A percentile compares a stretch with the other conserved stretches of the same genome.
Evolutionary conservation across 1,284 basidiomycete genomes (phyloP).

Genomic region (Heterobasidion parviporum): DNA sequence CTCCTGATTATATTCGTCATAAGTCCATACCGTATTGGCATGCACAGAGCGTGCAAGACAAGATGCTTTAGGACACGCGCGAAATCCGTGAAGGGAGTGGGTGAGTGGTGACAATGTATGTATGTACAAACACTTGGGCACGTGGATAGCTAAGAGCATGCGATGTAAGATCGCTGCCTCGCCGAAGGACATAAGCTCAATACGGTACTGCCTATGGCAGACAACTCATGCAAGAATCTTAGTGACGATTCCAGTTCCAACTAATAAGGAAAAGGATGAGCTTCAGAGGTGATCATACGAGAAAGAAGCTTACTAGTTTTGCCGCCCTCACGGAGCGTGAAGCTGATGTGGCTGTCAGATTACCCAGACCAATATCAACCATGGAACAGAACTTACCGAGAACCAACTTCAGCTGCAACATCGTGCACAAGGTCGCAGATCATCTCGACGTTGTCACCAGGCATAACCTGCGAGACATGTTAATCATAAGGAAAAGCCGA

Average conservation of each 20-base stretch:
- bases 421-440: slow-evolving; percentile 82
- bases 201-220: background rate
- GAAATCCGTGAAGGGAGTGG: background rate
- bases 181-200: background rate
- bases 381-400: slow-evolving; percentile 44
- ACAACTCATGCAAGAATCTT: slow-evolving; percentile 55
- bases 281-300: background rate
- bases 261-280: slow-evolving; percentile 32
- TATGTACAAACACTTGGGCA: background rate
- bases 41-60: too few species aligned
- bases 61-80: background rate
- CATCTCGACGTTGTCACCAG: slow-evolving; percentile 97
- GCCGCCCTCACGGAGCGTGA: slow-evolving; percentile 96
- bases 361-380: background rate
- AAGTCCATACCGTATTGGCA: too few species aligned
- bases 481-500: slow-evolving; percentile 5
- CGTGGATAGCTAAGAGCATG: background rate
- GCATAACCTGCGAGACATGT: slow-evolving; percentile 70
- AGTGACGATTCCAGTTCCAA: slow-evolving; percentile 88
- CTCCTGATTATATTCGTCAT: too few species aligned
- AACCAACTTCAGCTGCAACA: slow-evolving; percentile 88
- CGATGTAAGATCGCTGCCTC: background rate
- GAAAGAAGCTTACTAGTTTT: slow-evolving; percentile 65
- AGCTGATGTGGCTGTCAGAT: slow-evolving; percentile 31
- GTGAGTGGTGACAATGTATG: background rate